Evolutionary conservation across 2,329 filamentous ascomycete genomes (phyloP).

Genomic region (Hysterium pulicare): DNA sequence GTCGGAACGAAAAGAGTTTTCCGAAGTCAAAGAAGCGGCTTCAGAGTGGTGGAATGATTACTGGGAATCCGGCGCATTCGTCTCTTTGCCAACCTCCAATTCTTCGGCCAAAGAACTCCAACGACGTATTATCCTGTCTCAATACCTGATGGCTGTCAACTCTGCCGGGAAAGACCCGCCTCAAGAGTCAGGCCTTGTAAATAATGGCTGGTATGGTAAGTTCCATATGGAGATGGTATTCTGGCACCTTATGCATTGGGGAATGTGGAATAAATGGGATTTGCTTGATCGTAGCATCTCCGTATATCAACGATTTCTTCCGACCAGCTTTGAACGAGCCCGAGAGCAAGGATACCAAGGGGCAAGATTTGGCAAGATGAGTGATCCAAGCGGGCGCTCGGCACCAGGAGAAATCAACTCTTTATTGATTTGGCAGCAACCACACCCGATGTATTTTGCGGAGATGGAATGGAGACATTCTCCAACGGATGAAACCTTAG

Average conservation of each 20-base stretch:
- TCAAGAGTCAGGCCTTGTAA: slow-evolving; percentile 50
- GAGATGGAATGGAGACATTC: slow-evolving; percentile 53
- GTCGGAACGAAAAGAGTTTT: slow-evolving; percentile 10
- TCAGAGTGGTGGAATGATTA: slow-evolving; percentile 48
- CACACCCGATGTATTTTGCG: slow-evolving; percentile 59
- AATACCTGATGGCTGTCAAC: slow-evolving; percentile 54
- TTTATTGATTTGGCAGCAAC: slow-evolving; percentile 61
- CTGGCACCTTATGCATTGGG: slow-evolving; percentile 53
- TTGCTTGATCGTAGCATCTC: slow-evolving; percentile 47
- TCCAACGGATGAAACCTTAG: slow-evolving; percentile 43
- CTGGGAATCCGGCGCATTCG: slow-evolving; percentile 51
- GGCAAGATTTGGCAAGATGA: slow-evolving; percentile 56
- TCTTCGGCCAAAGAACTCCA: slow-evolving; percentile 49
- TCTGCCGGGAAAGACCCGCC: slow-evolving; percentile 48
- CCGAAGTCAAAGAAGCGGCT: slow-evolving; percentile 30
- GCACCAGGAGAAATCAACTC: slow-evolving; percentile 61
- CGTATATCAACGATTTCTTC: slow-evolving; percentile 49
- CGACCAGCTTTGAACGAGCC: slow-evolving; percentile 34
- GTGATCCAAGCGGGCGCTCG: slow-evolving; percentile 53
- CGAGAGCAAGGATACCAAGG: slow-evolving; percentile 37
- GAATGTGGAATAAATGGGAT: slow-evolving; percentile 48
- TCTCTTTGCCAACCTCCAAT: slow-evolving; percentile 46
- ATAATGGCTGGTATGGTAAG: slow-evolving; percentile 57
- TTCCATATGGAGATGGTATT: slow-evolving; percentile 56
- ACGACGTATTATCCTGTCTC: slow-evolving; percentile 52